Percentiles rank a stretch among this genome's conserved stretches.
phyloP scores from a whole-genome alignment of 2,329 filamentous ascomycete species.

The Trichophyton simii region DNA sequence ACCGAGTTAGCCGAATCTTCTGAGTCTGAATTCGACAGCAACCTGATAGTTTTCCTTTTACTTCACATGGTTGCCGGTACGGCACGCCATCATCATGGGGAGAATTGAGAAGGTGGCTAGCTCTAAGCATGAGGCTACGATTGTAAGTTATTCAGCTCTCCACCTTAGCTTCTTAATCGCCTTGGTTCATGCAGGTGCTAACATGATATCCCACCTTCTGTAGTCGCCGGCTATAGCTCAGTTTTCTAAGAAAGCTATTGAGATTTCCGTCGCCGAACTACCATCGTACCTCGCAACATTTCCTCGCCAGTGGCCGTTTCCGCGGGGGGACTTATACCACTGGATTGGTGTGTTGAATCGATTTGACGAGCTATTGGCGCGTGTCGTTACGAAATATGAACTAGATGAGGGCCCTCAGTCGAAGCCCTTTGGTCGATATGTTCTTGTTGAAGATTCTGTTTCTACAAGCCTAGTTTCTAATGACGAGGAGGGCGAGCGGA shows the following conservation, averaged over 20 bases:
- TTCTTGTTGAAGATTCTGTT: slow-evolving; percentile 36
- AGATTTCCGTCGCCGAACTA: slow-evolving; percentile 60
- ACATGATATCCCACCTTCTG: slow-evolving; percentile 9
- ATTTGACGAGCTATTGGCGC: slow-evolving; percentile 78
- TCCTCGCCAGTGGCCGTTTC: slow-evolving; percentile 85
- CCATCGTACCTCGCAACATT: slow-evolving; percentile 66
- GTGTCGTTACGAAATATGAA: slow-evolving; percentile 67
- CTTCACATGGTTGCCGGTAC: slow-evolving; percentile 32
- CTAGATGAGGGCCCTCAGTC: slow-evolving; percentile 69
- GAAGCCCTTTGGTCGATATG: slow-evolving; percentile 50
- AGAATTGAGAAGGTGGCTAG: slow-evolving; percentile 43
- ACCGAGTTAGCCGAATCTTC: not conserved
- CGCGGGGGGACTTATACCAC: slow-evolving; percentile 89
- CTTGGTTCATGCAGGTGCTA: slow-evolving; percentile 17
- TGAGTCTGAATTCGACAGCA: not conserved
- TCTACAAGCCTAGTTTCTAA: slow-evolving; percentile 47
- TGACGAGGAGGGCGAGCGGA: slow-evolving; percentile 41
- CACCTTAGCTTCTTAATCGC: not conserved
- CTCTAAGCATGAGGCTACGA: slow-evolving; percentile 40
- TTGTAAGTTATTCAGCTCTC: slow-evolving; percentile 26
- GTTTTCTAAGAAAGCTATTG: slow-evolving; percentile 61
- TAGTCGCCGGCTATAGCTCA: slow-evolving; percentile 79
- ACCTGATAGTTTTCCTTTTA: slow-evolving; percentile 1
- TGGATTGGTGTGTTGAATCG: slow-evolving; percentile 93
- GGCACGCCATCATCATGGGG: slow-evolving; percentile 32